Evolutionary conservation across 306 rosid species (phyloP), one percentile per base, ranked within the genome.

Genomic region (Castanea mollissima): DNA sequence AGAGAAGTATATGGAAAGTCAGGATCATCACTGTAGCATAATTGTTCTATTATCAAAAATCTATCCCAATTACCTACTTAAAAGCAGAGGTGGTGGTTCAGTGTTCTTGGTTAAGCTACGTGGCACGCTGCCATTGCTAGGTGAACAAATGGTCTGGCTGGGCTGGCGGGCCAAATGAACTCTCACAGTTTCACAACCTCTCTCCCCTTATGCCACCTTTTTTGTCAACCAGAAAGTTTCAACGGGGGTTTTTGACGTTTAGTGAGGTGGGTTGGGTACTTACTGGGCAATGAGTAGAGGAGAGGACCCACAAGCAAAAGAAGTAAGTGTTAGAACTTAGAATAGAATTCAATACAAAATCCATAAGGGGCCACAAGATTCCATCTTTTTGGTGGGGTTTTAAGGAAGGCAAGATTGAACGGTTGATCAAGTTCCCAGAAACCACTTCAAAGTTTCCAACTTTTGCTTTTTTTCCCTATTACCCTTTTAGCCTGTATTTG

Each of bases 161-260:
- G 44, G 44, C 44, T 38, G 46, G 46, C 46, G 46, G 46, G 46
- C 3, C 46, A 38, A 38, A 38, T 7, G 46, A 38, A 8, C 3
- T 51, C 11, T 38, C 46, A 38, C 11, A 38, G 46, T 38, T 38
- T 38, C 46, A 38, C 46, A 38, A 38, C 11, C 46, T 38, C 11
- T 38, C 46, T 38, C 46, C 3, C 44, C 46, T 7, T 38, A 38
- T 38, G 46, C 46, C 46, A 38, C 46, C 46, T 8, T 73, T 68
- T 87, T 86, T 86, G 72, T 91, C 88, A 83, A 78, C 83, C 90
- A 75, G 78, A 82, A 88, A 79, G 75, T 16, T 63, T 65, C 65
- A 68, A 63, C 85, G 87, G 85, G 81, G 69, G 10, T 35, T 38
- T 78, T 87, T 89, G 86, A 85, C 88, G 85, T 86, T 73, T 90